Conservation (phyloP, 805 yeast species). For the Metschnikowia drakensbergensis region DNA sequence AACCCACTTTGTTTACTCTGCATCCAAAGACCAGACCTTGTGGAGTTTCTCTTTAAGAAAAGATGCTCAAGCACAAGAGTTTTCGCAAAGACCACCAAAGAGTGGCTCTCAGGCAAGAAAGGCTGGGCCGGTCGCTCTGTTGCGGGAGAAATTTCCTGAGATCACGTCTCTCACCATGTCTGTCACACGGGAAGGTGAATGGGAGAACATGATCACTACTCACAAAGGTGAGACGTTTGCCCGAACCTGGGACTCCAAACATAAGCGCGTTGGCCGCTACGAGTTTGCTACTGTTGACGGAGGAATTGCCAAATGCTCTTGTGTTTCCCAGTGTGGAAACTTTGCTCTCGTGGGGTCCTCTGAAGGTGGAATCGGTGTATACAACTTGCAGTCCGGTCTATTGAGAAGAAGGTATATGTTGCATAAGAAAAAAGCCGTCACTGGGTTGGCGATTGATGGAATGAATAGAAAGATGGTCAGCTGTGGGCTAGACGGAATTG, state of each 20-base stretch:
- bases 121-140: conserved; percentile 46
- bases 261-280: conserved; percentile 76
- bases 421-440: conserved; percentile 69
- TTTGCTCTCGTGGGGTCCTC: conserved; percentile 90
- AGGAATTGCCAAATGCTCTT: conserved; percentile 68
- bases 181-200: conserved; percentile 73
- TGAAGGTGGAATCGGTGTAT: conserved; percentile 77
- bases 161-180: conserved; percentile 67
- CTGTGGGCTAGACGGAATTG: conserved; percentile 81
- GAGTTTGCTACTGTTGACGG: conserved; percentile 70
- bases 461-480: conserved; percentile 87
- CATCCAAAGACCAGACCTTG: conserved; percentile 78
- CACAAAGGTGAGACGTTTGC: conserved; percentile 83
- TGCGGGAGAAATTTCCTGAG: conserved; percentile 74
- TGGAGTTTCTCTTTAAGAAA: conserved; percentile 93
- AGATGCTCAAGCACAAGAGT: conserved; percentile 92
- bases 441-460: conserved; percentile 86
- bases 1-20: conserved; percentile 81
- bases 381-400: conserved; percentile 89
- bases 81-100: conserved; percentile 69
- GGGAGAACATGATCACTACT: conserved; percentile 91
- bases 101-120: conserved; percentile 20
- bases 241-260: conserved; percentile 82
- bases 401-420: conserved; percentile 64
- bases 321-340: conserved; percentile 90